A percentile compares a stretch with the other conserved stretches of the same genome.
These are phyloP conservation scores for Mediolabrus comicus DNA, from an alignment of 108 stramenopile species.

Conservation along the genomic window DNA sequence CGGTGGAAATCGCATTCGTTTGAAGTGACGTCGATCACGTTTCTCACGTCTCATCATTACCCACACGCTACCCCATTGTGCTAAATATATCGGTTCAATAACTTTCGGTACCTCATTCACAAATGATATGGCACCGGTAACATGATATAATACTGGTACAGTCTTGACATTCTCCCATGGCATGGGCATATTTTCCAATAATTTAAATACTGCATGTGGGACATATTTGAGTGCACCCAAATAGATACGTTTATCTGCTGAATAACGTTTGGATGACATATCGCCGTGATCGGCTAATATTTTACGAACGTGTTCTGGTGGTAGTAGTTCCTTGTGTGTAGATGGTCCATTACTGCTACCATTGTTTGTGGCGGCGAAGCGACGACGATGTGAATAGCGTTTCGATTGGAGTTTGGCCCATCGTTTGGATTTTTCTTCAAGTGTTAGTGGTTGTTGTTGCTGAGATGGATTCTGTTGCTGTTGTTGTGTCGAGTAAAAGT, in stretches of 20 bases:
- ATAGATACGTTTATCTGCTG: constrained; percentile 95
- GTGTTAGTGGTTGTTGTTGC: constrained; percentile 23
- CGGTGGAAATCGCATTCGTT: constrained; percentile 99
- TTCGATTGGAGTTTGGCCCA: constrained; percentile 86
- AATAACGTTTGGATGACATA: constrained; percentile 97
- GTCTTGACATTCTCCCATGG: constrained; percentile 95
- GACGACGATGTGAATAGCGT: constrained; percentile 75
- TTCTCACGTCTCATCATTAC: constrained; percentile 99
- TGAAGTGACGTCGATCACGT: constrained; percentile 97
- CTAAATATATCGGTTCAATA: constrained; percentile 97
- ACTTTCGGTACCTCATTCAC: constrained; percentile 98
- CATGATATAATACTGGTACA: constrained; percentile 96
- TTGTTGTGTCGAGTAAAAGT: constrained; percentile 2
- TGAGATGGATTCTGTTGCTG: constrained; percentile 26
- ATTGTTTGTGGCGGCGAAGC: constrained; percentile 40
- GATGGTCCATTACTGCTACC: constrained; percentile 56
- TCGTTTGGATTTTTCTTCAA: constrained; percentile 82
- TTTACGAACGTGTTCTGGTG: constrained; percentile 95
- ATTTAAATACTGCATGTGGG: constrained; percentile 97
- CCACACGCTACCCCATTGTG: constrained; percentile 99
- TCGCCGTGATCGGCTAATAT: constrained; percentile 98
- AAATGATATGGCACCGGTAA: constrained; percentile 98
- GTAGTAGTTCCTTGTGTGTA: constrained; percentile 84
- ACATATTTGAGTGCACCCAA: constrained; percentile 99
- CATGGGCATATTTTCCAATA: constrained; percentile 99